Evolutionary conservation across 805 yeast genomes (phyloP), one percentile per base, ranked within the genome.

Genomic region (Ogataea pini): DNA sequence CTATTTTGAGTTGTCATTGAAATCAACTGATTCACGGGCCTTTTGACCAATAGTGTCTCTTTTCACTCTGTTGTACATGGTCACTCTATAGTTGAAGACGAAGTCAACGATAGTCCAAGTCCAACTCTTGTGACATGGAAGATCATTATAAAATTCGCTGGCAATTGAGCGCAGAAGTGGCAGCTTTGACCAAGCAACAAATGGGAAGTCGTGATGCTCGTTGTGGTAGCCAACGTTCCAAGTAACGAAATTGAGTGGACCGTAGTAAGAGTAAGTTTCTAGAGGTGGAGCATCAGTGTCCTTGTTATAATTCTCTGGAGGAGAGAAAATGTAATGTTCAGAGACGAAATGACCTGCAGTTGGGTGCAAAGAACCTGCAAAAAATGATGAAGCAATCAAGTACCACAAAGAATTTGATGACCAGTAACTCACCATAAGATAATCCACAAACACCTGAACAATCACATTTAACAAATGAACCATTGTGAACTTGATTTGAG

Each of bases 201-300:
- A 90, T 1, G 97, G 97, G 75, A 90, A 90, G 69, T 90, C 97
- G 63, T 90, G 97, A 67, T 90, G 97, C 67, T 90, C 97, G 60
- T 87, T 89, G 67, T 90, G 97, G 63, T 88, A 82, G 2, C 97
- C 97, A 7, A 89, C 97, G 59, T 90, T 90, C 92, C 96, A 90
- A 1, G 94, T 88, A 54, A 91, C 69, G 33, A 75, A 50, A 62
- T 90, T 90, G 56, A 90, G 73, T 20, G 80, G 69, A 0, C 97
- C 97, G 60, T 90, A 90, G 69, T 90, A 90, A 7, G 95, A 86
- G 62, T 83, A 90, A 0, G 97, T 90, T 63, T 90, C 97, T 7
- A 79, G 70, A 0, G 92, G 91, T 14, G 86, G 82, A 2, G 64
- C 54, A 28, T 70, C 75, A 12, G 56, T 58, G 41, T 55, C 60